phyloP scores from a whole-genome alignment of 106 monocot species.

The Acanthochlamys bracteata region DNA sequence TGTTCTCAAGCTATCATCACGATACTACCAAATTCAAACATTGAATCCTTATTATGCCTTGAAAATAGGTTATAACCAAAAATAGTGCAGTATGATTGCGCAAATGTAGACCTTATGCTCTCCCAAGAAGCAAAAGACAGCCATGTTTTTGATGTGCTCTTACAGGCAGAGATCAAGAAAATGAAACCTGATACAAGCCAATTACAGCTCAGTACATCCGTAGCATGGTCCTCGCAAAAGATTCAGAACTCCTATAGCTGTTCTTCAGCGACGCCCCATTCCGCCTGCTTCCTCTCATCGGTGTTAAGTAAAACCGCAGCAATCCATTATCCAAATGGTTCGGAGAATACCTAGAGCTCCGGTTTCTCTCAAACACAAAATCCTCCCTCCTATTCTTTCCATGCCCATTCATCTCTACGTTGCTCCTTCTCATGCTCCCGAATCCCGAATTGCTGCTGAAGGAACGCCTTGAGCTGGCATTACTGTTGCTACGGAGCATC shows the following conservation, averaged over 20 bases:
- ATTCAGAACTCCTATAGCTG: constrained; percentile 26
- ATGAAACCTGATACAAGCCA: constrained; percentile 18
- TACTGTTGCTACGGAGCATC: constrained; percentile 47
- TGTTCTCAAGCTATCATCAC: too few relatives aligned
- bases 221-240: constrained; percentile 53
- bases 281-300: constrained; percentile 50
- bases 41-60: too few relatives aligned
- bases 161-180: constrained; percentile 2
- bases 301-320: constrained; percentile 79
- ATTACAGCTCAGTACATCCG: constrained; percentile 48
- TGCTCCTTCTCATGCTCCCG: constrained; percentile 32
- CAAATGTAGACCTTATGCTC: too few relatives aligned
- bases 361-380: constrained; percentile 52
- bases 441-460: constrained; percentile 29
- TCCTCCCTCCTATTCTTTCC: constrained; percentile 46
- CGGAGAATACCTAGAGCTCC: constrained; percentile 69
- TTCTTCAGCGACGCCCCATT: constrained; percentile 18
- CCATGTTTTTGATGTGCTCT: background rate
- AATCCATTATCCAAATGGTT: constrained; percentile 52
- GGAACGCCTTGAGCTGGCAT: constrained; percentile 54
- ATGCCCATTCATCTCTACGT: constrained; percentile 29
- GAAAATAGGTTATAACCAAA: too few relatives aligned
- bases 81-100: too few relatives aligned
- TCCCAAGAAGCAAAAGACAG: too few relatives aligned
- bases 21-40: too few relatives aligned